Evolutionary conservation across 352 stramenopile genomes (phyloP).

Genomic region (Hyphochytrium catenoides): DNA sequence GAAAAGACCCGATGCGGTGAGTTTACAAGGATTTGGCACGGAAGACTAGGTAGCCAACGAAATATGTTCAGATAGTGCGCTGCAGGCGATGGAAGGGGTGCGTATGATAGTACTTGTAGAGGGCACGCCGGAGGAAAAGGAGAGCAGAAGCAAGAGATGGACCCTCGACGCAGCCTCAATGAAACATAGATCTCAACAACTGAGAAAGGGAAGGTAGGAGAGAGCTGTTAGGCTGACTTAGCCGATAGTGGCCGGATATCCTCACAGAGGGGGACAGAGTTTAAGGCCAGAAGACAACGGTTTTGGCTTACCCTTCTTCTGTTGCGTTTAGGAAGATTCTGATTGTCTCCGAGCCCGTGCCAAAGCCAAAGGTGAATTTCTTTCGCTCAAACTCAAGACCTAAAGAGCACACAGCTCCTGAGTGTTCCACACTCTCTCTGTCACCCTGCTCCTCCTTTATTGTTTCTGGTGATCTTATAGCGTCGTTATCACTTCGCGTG

Average conservation of each 20-base stretch:
- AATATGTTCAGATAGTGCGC: slow-evolving; percentile 22
- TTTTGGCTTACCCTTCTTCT: slow-evolving; percentile 18
- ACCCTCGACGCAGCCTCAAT: too few species aligned
- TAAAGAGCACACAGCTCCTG: too few species aligned
- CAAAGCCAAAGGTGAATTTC: slow-evolving; percentile 37
- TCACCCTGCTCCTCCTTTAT: too few species aligned
- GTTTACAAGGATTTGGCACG: not conserved
- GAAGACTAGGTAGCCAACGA: not conserved
- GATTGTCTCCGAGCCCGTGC: slow-evolving; percentile 28
- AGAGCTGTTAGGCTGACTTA: not conserved
- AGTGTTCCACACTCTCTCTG: too few species aligned
- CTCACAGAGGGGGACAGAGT: not conserved
- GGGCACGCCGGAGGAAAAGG: too few species aligned
- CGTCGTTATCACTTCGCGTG: too few species aligned
- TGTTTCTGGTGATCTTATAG: too few species aligned
- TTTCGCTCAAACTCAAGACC: slow-evolving; percentile 49
- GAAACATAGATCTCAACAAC: too few species aligned
- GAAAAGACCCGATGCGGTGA: not conserved
- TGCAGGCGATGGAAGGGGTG: too few species aligned
- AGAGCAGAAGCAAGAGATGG: too few species aligned
- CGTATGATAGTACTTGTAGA: too few species aligned
- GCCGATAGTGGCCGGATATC: not conserved
- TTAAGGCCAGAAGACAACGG: not conserved
- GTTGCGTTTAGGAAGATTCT: slow-evolving; percentile 28
- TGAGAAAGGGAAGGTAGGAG: not conserved